Evolutionary conservation across 2,329 filamentous ascomycete genomes (phyloP).

Genomic region (Nemania sp.): DNA sequence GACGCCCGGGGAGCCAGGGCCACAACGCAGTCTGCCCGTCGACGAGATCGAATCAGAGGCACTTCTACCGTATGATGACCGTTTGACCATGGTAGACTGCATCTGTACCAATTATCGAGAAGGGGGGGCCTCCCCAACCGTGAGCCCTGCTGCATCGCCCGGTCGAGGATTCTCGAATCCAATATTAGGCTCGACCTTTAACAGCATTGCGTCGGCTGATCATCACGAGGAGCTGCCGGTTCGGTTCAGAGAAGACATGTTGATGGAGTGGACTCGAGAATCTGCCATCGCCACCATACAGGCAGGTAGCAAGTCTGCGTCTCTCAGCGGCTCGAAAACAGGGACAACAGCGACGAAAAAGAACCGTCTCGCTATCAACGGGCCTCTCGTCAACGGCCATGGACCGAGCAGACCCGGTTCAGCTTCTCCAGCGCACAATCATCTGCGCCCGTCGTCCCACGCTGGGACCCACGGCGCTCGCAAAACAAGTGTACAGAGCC

Average conservation of each 20-base stretch:
- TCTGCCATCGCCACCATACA: conserved; percentile 69
- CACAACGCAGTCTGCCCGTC: conserved; percentile 52
- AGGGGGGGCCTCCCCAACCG: conserved; percentile 64
- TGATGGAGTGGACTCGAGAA: conserved; percentile 80
- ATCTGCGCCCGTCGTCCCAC: conserved; percentile 54
- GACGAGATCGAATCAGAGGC: conserved; percentile 65
- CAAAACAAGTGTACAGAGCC: conserved; percentile 60
- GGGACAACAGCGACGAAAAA: conserved; percentile 60
- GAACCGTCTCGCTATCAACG: conserved; percentile 64
- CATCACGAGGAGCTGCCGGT: conserved; percentile 64
- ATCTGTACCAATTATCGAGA: conserved; percentile 74
- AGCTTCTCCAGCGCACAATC: conserved; percentile 55
- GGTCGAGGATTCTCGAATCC: conserved; percentile 66
- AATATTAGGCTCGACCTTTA: conserved; percentile 57
- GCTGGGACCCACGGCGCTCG: conserved; percentile 44
- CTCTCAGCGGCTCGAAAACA: conserved; percentile 74
- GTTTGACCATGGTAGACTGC: conserved; percentile 71
- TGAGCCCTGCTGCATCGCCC: conserved; percentile 73
- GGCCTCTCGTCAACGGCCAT: conserved; percentile 47
- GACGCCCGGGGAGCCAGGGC: conserved; percentile 52
- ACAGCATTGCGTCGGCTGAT: conserved; percentile 44
- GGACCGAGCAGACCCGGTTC: conserved; percentile 48
- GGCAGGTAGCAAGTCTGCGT: conserved; percentile 71
- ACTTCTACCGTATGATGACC: conserved; percentile 75
- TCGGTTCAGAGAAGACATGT: conserved; percentile 74